Base-by-base conservation (phyloP, 1,139 yeast species). In the Geotrichum restrictum region DNA sequence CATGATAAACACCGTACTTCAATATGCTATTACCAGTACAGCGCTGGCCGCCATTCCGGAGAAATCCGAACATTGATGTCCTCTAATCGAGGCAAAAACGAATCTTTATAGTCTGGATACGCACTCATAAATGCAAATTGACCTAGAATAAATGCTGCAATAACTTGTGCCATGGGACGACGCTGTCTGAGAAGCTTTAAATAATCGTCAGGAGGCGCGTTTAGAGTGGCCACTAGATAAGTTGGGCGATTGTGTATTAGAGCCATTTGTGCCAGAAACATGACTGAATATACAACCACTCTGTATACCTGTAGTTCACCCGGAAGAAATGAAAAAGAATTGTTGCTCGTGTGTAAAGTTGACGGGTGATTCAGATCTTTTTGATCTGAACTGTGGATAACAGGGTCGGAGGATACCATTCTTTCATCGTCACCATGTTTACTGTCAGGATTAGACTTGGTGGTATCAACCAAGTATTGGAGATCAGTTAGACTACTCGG, bases 1-100 rank as follows among this genome's bases (percentile, higher is more conserved):
- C 14, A 34, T 51, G 47, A 19, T 33, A 41, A 5, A 45, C 33
- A 8, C 47, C 29, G n/a, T 41, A 34, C 32, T 34, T 31, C n/a
- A 51, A 5, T 3, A 41, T 45, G n/a, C 27, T 27, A 33, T 41
- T 32, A 50, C 53, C 53, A 51, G 31, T 51, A 51, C 21, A 51
- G 7, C 5, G 50, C 50, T 3, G 49, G 50, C 6, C 38, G 34
- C 50, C 49, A 51, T 10, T 45, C 45, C 5, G 32, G 21, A 13
- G 43, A 16, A 11, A 51, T 21, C n/a, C 32, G 14, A 8, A 39
- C 43, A 14, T 51, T 50, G 5, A 51, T 31, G 10, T 11, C 13
- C 7, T 18, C 18, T 3, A 46, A 21, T 19, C 49, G 34, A 11
- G 48, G 50, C 21, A 18, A 21, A 22, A 48, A 21, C 3, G 49